phyloP scores from a whole-genome alignment of 225 moss, liverwort and hornwort species.

The Neckera pumila region DNA sequence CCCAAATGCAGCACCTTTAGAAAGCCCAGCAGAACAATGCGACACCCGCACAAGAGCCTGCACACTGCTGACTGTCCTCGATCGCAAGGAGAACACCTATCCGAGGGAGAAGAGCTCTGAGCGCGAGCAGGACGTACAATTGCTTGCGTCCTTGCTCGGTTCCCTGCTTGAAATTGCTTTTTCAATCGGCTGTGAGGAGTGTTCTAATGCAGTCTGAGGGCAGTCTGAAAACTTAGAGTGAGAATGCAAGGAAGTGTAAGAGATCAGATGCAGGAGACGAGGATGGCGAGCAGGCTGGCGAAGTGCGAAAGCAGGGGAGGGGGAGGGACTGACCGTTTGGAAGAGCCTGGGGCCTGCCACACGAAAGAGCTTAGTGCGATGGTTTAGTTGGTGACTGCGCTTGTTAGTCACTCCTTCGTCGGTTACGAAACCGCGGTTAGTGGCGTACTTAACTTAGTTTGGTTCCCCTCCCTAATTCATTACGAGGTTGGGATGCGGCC shows the following conservation, averaged over 20 bases:
- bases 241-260: not conserved
- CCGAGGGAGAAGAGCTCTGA: not conserved
- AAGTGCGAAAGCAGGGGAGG: not conserved
- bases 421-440: not conserved
- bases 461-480: not conserved
- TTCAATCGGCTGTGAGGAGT: not conserved
- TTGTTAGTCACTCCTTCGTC: not conserved
- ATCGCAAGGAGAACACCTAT: not conserved
- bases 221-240: not conserved
- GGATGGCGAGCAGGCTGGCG: not conserved
- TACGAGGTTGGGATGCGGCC: not conserved
- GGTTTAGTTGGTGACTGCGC: not conserved
- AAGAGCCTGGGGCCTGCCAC: not conserved
- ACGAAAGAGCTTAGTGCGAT: not conserved
- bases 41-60: not conserved
- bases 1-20: not conserved
- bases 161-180: not conserved
- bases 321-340: conserved; percentile 1
- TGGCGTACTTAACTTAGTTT: not conserved
- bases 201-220: not conserved
- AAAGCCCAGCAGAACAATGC: not conserved
- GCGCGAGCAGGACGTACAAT: not conserved
- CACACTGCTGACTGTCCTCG: not conserved
- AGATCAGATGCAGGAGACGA: not conserved
- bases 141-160: not conserved